Conservation (phyloP, 2,329 filamentous ascomycete species). For the Mariannaea elegans region DNA sequence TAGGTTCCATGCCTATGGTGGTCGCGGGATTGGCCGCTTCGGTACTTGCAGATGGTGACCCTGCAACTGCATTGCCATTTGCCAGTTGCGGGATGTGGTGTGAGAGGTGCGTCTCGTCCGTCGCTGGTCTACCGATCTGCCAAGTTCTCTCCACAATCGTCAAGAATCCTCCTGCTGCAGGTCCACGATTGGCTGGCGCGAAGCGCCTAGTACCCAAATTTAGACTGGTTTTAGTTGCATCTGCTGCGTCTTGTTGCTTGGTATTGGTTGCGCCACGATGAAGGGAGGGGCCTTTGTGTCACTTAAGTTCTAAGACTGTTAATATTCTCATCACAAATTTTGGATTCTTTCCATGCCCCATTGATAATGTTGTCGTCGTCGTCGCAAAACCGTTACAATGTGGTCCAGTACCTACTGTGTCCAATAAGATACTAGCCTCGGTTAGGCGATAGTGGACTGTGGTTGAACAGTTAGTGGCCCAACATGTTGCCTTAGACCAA, state of each 20-base stretch:
- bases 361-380: neutral
- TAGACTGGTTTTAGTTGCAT: constrained; percentile 17
- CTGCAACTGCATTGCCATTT: constrained; percentile 12
- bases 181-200: constrained; percentile 21
- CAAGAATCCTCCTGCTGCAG: neutral
- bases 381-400: neutral
- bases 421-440: neutral
- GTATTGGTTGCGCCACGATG: constrained; percentile 10
- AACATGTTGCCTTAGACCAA: constrained; percentile 1
- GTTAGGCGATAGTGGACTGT: neutral
- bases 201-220: constrained; percentile 33
- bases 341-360: neutral
- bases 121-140: constrained; percentile 6
- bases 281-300: neutral
- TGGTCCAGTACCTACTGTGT: neutral
- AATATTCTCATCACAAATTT: neutral
- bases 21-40: constrained; percentile 31
- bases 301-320: neutral
- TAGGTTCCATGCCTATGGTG: constrained; percentile 13
- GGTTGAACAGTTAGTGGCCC: constrained; percentile 6
- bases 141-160: neutral
- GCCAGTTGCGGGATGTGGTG: constrained; percentile 24
- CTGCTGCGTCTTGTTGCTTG: constrained; percentile 8
- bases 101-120: constrained; percentile 34
- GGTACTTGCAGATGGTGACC: constrained; percentile 15